Evolutionary conservation across 345 rosid genomes (phyloP).

Genomic region (Microthlaspi erraticum): DNA sequence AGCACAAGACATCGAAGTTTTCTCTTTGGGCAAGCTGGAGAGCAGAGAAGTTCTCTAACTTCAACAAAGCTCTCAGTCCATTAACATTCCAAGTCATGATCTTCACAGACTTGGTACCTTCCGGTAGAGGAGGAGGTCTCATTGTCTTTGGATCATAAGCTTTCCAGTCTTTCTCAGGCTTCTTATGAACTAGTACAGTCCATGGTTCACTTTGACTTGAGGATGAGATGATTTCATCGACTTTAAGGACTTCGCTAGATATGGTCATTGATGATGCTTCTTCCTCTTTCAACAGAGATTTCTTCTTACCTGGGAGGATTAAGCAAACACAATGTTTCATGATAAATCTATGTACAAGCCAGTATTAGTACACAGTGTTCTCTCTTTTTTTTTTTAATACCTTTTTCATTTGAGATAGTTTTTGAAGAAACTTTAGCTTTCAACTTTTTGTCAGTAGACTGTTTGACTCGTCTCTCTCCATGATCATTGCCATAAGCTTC

Average conservation of each 20-base stretch:
- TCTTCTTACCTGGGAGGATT: conserved; percentile 47
- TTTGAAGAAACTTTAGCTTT: conserved; percentile 27
- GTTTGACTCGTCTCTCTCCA: conserved; percentile 52
- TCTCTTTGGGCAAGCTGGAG: conserved; percentile 84
- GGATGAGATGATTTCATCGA: conserved; percentile 34
- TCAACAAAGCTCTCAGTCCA: conserved; percentile 84
- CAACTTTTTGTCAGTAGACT: conserved; percentile 30
- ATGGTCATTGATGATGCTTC: conserved; percentile 41
- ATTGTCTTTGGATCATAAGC: conserved; percentile 80
- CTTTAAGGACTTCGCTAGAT: conserved; percentile 38
- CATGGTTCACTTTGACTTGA: conserved; percentile 68
- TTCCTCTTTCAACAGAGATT: conserved; percentile 43
- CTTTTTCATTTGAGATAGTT: conserved; percentile 27
- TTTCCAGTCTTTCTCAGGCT: conserved; percentile 85
- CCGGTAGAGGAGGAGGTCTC: conserved; percentile 66
- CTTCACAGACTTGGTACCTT: conserved; percentile 58
- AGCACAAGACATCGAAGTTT: conserved; percentile 82
- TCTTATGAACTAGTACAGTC: conserved; percentile 89
- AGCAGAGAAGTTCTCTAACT: conserved; percentile 72
- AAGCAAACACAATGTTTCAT: conserved; percentile 20
- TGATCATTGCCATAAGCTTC: conserved; percentile 46
- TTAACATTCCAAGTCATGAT: conserved; percentile 97
- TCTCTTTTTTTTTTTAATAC: background rate
- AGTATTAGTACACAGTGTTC: background rate
- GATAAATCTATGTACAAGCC: conserved; percentile 6